Evolutionary conservation across 1,284 basidiomycete species (phyloP), one percentile per base, ranked within the genome.

Genomic region (Ustilago crameri): DNA sequence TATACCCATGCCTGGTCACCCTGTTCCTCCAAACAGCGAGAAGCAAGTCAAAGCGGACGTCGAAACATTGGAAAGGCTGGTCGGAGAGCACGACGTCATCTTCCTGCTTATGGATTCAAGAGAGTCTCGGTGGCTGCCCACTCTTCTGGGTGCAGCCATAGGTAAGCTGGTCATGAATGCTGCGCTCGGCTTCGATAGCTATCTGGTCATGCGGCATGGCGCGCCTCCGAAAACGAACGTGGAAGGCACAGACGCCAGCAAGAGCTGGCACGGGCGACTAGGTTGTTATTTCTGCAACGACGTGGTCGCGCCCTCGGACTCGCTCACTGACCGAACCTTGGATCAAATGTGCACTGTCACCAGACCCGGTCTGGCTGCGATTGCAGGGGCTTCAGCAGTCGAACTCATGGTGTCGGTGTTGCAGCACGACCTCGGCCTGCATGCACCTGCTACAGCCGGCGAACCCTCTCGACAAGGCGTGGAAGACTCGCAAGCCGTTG

Each of bases 301-400:
- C 76, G 92, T 98, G 47, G 94, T 98, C 17, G 95, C 95, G 0
- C 95, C 96, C 1, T 88, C 91, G 23, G 95, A 98, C 82, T 95
- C 93, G 0, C 86, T 98, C 47, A 91, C 92, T 0, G 95, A 98
- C 80, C 88, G 95, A 34, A 97, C 95, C 1, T 87, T 98, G 24
- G 96, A 98, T 82, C 95, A 98, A 82, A 98, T 98, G 95, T 98
- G 96, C 81, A 98, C 96, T 0, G 96, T 98, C 14, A 97, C 95
- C 0, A 86, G 96, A n/a, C 95, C 96, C 0, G 95, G 95, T 0
- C 87, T 98, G 0, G 96, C 95, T 0, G 89, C 93, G 0, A 94
- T 98, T 41, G 95, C 95, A 0, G 90, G 91, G 0, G 90, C 94
- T 0, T 91, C 90, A 0, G 93, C 93, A 0, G 95, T 98, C 0